phyloP scores from a whole-genome alignment of 1,284 basidiomycete genomes.

The Amylostereum areolatum region DNA sequence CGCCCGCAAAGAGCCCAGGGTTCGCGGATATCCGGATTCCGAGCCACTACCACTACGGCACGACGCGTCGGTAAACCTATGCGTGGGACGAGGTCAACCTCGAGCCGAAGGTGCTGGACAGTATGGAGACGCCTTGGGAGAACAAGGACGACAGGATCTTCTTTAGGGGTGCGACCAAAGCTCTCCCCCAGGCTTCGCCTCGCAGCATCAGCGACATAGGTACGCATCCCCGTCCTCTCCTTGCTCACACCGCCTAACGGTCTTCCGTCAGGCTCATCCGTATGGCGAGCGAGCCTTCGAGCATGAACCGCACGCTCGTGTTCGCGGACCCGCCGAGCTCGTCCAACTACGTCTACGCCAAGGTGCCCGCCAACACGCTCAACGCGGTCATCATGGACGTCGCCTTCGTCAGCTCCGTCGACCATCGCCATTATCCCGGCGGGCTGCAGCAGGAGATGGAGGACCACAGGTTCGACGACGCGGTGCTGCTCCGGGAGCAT shows the following conservation, averaged over 20 bases:
- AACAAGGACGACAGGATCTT: constrained; percentile 68
- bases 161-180: constrained; percentile 87
- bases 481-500: constrained; percentile 77
- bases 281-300: constrained; percentile 62
- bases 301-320: constrained; percentile 62
- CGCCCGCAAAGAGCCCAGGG: constrained; percentile 78
- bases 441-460: constrained; percentile 68
- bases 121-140: constrained; percentile 82
- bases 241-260: no score
- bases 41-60: constrained; percentile 89
- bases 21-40: constrained; percentile 90
- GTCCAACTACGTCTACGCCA: constrained; percentile 51
- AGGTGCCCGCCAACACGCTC: constrained; percentile 55
- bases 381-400: constrained; percentile 85
- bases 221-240: no score
- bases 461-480: constrained; percentile 71
- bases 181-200: constrained; percentile 77
- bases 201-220: constrained; percentile 87
- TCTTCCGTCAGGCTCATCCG: constrained; percentile 75
- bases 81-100: constrained; percentile 79
- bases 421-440: constrained; percentile 68
- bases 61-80: constrained; percentile 80
- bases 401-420: constrained; percentile 79
- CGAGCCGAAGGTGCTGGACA: constrained; percentile 65
- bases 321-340: constrained; percentile 69